Evolutionary conservation across 306 rosid species (phyloP).

Genomic region (Vigna trinervia): DNA sequence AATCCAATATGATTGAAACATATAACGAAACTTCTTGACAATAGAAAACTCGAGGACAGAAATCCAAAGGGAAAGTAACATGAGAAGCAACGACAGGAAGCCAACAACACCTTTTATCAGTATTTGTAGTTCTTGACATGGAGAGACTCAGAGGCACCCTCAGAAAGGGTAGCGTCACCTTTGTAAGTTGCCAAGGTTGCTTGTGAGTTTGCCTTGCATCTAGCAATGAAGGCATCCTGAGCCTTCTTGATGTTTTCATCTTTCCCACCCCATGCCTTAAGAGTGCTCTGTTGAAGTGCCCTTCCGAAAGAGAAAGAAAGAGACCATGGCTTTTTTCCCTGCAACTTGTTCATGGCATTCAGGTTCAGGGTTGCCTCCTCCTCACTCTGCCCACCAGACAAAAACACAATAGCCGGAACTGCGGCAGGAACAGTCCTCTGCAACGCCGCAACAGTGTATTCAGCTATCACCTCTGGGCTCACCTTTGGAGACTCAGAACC

Average conservation of each 20-base stretch:
- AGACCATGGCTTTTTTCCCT: constrained; percentile 85
- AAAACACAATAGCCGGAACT: constrained; percentile 74
- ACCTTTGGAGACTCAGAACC: constrained; percentile 72
- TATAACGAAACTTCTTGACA: neutral
- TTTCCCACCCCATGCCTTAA: constrained; percentile 82
- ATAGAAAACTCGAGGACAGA: constrained; percentile 1
- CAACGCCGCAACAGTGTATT: constrained; percentile 66
- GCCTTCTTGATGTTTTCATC: constrained; percentile 64
- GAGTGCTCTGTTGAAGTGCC: constrained; percentile 82
- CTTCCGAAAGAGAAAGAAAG: constrained; percentile 82
- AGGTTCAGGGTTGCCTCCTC: constrained; percentile 82
- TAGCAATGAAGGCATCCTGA: constrained; percentile 61
- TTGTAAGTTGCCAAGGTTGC: constrained; percentile 80
- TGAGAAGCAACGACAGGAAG: neutral
- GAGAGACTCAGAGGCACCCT: constrained; percentile 75
- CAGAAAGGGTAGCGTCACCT: constrained; percentile 64
- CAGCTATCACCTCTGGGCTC: constrained; percentile 66
- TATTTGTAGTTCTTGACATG: constrained; percentile 76
- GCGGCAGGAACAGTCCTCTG: constrained; percentile 75
- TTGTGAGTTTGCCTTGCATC: constrained; percentile 79
- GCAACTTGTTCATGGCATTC: constrained; percentile 72
- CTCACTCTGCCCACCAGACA: constrained; percentile 90
- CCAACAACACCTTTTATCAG: constrained; percentile 9
- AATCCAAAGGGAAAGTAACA: neutral
- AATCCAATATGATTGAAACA: constrained; percentile 35